A percentile compares a stretch with the other conserved stretches of the same genome.
Evolutionary conservation across 495 filamentous ascomycete species (phyloP).

Genomic region (Lepraria neglecta): DNA sequence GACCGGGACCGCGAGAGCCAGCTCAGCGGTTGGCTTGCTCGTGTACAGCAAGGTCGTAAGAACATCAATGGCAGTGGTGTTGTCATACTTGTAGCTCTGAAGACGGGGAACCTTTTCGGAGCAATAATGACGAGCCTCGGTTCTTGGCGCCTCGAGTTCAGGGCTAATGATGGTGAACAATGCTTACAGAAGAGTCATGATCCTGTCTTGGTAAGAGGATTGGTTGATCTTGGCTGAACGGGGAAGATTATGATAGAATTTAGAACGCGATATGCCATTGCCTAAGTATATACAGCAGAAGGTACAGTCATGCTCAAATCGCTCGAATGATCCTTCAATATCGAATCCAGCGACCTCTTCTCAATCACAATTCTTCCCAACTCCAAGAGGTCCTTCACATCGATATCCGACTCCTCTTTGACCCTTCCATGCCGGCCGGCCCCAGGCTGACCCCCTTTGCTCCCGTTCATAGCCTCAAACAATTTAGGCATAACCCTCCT

Average conservation of each 20-base stretch:
- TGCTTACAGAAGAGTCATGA: no score
- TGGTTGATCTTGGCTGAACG: no score
- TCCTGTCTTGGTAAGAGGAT: no score
- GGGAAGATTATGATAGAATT: no score
- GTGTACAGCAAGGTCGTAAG: constrained; percentile 42
- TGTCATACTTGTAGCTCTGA: constrained; percentile 8
- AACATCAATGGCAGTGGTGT: constrained; percentile 44
- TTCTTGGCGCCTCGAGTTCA: no score
- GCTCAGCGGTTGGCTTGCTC: constrained; percentile 46
- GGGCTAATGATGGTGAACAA: no score
- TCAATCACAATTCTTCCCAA: constrained; percentile 81
- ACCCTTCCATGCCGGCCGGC: constrained; percentile 60
- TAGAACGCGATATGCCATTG: no score
- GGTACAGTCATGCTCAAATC: constrained; percentile 47
- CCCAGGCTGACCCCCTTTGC: constrained; percentile 41
- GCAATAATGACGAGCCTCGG: neutral
- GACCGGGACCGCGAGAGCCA: constrained; percentile 46
- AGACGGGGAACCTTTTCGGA: neutral
- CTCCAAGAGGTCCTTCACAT: constrained; percentile 90
- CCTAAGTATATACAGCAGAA: constrained; percentile 16
- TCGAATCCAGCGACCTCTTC: constrained; percentile 65
- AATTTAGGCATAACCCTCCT: constrained; percentile 47
- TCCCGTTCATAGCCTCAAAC: constrained; percentile 43
- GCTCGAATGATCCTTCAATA: constrained; percentile 68
- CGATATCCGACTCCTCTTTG: constrained; percentile 65